These are phyloP conservation scores for Iodosphaeria phyllophila DNA, from an alignment of 2,329 filamentous ascomycete species.

Conservation along the genomic window DNA sequence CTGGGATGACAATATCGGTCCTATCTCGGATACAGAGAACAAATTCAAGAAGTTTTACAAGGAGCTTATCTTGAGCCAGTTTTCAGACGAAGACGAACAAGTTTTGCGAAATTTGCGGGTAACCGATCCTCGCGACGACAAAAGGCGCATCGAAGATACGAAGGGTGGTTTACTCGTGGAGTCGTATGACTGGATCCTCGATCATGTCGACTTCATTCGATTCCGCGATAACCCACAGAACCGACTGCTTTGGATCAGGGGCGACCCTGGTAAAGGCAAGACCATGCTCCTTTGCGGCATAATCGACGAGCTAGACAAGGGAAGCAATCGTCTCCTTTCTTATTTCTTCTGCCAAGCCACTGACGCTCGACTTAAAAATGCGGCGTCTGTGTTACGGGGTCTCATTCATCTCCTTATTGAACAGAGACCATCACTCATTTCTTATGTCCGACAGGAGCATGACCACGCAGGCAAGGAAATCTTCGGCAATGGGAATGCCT, in stretches of 20 bases:
- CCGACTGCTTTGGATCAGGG: slow-evolving; percentile 11
- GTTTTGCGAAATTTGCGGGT: too few species aligned
- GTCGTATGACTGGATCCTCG: slow-evolving; percentile 15
- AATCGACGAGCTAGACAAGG: slow-evolving; percentile 8
- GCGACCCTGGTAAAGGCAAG: slow-evolving; percentile 17
- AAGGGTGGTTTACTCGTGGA: slow-evolving; percentile 10
- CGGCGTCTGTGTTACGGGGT: slow-evolving; percentile 12
- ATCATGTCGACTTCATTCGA: slow-evolving; percentile 9
- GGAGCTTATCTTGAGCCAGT: too few species aligned
- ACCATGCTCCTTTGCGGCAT: slow-evolving; percentile 15
- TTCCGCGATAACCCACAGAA: slow-evolving; percentile 8
- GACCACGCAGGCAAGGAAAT: slow-evolving; percentile 11
- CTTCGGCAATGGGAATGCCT: slow-evolving; percentile 20
- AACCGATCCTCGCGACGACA: slow-evolving; percentile 7
- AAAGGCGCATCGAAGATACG: slow-evolving; percentile 6
- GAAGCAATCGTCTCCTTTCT: slow-evolving; percentile 2
- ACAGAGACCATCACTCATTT: slow-evolving; percentile 12
- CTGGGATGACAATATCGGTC: too few species aligned
- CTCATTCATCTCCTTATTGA: slow-evolving; percentile 12
- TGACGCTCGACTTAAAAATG: slow-evolving; percentile 9
- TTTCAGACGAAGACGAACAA: too few species aligned
- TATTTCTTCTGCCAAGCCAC: slow-evolving; percentile 17
- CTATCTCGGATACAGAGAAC: too few species aligned
- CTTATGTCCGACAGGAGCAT: slow-evolving; percentile 15
- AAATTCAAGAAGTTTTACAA: too few species aligned